Percentiles rank a stretch among this genome's conserved stretches.
Evolutionary conservation across 768 basidiomycete genomes (phyloP).

Genomic region (Psilocybe cyanescens): DNA sequence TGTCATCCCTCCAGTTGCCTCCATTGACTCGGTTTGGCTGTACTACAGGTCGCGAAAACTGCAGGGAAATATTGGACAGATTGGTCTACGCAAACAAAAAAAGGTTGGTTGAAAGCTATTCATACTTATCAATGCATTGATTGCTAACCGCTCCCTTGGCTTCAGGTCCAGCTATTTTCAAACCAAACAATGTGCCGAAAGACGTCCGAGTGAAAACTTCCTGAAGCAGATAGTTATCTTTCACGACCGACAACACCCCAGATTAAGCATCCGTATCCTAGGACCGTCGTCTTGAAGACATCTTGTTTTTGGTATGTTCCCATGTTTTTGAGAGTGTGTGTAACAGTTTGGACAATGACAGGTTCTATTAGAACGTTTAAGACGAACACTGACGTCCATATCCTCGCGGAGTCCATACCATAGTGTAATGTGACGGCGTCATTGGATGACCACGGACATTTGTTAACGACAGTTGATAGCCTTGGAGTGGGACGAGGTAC

Average conservation of each 20-base stretch:
- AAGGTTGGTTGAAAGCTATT: constrained; percentile 4
- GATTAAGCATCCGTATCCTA: constrained; percentile 9
- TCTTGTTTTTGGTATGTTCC: constrained; percentile 16
- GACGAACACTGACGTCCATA: constrained; percentile 4
- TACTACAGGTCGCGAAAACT: constrained; percentile 5
- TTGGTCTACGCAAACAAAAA: constrained; percentile 7
- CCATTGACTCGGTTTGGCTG: constrained; percentile 16
- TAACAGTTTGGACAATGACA: constrained; percentile 8
- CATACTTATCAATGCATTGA: constrained; percentile 7
- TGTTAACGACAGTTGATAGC: not conserved
- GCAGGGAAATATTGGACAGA: constrained; percentile 18
- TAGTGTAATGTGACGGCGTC: constrained; percentile 2
- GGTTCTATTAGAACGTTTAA: constrained; percentile 10
- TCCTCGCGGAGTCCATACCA: constrained; percentile 2
- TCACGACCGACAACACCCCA: constrained; percentile 11
- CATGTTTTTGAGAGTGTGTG: constrained; percentile 13
- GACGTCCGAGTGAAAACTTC: constrained; percentile 9
- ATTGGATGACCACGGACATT: constrained; percentile 11
- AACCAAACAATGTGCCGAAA: constrained; percentile 8
- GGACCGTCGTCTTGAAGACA: constrained; percentile 9
- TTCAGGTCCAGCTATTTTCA: constrained; percentile 2
- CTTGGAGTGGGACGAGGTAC: constrained; percentile 2
- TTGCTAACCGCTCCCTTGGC: not conserved
- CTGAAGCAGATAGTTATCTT: constrained; percentile 16
- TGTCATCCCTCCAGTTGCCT: constrained; percentile 2